Percentiles rank a stretch among this genome's conserved stretches.
These are phyloP conservation scores for Yueomyces sp. DNA, from an alignment of 805 yeast species.

Conservation along the genomic window DNA sequence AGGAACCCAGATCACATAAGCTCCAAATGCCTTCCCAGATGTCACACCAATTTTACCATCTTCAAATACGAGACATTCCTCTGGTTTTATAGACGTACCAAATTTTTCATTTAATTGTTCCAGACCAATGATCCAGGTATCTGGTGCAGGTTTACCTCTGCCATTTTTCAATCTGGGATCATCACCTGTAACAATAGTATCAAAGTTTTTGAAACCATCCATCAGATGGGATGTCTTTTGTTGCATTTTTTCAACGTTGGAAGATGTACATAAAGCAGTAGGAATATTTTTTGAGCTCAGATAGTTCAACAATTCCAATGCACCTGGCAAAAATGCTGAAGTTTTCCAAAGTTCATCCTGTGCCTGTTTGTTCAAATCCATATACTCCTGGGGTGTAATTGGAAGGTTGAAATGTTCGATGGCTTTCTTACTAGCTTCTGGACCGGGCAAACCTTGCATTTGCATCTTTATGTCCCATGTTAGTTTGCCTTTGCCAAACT, in stretches of 20 bases:
- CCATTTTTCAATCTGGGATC: conserved; percentile 73
- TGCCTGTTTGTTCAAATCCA: conserved; percentile 34
- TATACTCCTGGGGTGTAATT: conserved; percentile 51
- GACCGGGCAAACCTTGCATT: conserved; percentile 86
- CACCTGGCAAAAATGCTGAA: conserved; percentile 72
- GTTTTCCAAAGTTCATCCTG: conserved; percentile 49
- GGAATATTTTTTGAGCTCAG: conserved; percentile 48
- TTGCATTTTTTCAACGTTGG: conserved; percentile 45
- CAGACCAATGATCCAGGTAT: conserved; percentile 80
- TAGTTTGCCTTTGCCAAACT: conserved; percentile 63
- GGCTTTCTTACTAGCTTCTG: conserved; percentile 50
- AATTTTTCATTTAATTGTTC: conserved; percentile 49
- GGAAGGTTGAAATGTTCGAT: conserved; percentile 60
- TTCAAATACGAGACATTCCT: conserved; percentile 83
- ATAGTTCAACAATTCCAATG: conserved; percentile 47
- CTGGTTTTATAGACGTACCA: conserved; percentile 38
- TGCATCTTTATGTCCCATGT: conserved; percentile 85
- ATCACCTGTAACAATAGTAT: conserved; percentile 77
- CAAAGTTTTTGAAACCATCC: conserved; percentile 52
- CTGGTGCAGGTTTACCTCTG: conserved; percentile 87
- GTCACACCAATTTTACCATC: conserved; percentile 89
- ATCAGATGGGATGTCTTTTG: conserved; percentile 61
- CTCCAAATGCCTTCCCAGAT: conserved; percentile 75
- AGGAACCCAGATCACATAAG: conserved; percentile 90
- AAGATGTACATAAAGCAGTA: conserved; percentile 84